Conservation (phyloP, 306 rosid species). For the Dryas octopetala region DNA sequence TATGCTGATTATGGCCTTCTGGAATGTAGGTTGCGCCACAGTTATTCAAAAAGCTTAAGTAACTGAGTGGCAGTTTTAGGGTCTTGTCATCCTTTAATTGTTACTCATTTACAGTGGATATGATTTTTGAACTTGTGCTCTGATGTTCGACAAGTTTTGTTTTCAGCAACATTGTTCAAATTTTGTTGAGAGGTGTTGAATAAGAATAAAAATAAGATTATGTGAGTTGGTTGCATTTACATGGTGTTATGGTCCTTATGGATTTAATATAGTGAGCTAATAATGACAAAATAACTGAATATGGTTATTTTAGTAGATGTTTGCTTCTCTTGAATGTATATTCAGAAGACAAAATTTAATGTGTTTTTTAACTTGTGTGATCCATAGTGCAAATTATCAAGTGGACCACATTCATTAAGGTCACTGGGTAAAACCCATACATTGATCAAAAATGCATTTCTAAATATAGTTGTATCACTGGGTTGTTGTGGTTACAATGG, state of each 20-base stretch:
- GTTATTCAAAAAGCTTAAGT: constrained; percentile 14
- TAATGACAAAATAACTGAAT: too few species aligned
- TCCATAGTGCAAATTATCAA: too few species aligned
- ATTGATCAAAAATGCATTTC: too few species aligned
- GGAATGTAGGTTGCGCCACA: constrained; percentile 12
- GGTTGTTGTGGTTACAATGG: too few species aligned
- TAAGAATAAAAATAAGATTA: not conserved
- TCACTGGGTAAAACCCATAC: too few species aligned
- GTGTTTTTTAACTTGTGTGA: too few species aligned
- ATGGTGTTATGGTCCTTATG: not conserved
- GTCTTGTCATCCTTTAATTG: not conserved
- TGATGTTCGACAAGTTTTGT: not conserved
- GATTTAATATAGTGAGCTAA: too few species aligned
- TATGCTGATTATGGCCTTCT: not conserved
- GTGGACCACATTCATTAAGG: too few species aligned
- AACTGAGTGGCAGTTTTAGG: not conserved
- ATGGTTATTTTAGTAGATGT: too few species aligned
- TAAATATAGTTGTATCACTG: too few species aligned
- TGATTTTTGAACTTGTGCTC: not conserved
- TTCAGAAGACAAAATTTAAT: too few species aligned
- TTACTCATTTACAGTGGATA: not conserved
- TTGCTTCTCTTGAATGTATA: too few species aligned
- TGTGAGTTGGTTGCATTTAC: not conserved
- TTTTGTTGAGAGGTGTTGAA: not conserved
- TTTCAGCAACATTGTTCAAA: constrained; percentile 1